Evolutionary conservation across 2,329 filamentous ascomycete species (phyloP).

Genomic region (Cyphellophora attinorum): DNA sequence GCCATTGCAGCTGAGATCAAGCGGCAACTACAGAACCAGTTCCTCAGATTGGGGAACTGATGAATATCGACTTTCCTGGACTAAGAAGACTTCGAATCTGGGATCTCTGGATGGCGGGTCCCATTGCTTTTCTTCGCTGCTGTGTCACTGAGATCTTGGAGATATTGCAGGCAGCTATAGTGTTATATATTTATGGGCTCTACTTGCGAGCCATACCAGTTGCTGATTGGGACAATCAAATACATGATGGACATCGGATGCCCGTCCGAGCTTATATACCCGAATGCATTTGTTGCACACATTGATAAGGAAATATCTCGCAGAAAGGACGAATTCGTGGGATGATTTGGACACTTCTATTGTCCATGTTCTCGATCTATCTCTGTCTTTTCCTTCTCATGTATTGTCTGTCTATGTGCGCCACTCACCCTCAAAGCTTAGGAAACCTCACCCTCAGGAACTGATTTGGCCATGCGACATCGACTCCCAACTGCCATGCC

Average conservation of each 20-base stretch:
- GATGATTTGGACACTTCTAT: not conserved
- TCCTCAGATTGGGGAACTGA: conserved; percentile 14
- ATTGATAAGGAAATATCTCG: not conserved
- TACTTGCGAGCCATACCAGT: not conserved
- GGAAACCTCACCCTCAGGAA: conserved; percentile 26
- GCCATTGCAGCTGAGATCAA: conserved; percentile 4
- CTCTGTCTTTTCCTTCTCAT: not conserved
- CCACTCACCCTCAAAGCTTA: conserved; percentile 7
- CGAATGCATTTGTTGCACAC: not conserved
- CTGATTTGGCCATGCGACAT: conserved; percentile 40
- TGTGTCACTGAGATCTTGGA: too few species aligned
- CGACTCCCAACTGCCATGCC: conserved; percentile 38
- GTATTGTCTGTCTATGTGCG: not conserved
- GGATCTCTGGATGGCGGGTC: too few species aligned
- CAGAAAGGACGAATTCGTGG: too few species aligned
- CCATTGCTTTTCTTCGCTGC: too few species aligned
- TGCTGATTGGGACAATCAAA: not conserved
- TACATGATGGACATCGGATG: not conserved
- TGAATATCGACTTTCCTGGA: not conserved
- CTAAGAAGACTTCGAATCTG: too few species aligned
- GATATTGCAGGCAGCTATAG: too few species aligned
- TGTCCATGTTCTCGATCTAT: too few species aligned
- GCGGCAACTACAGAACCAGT: too few species aligned
- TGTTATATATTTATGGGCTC: not conserved
- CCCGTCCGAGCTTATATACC: not conserved